Percentiles rank a stretch among this genome's conserved stretches.
These are phyloP conservation scores for Serendipita indica DNA, from an alignment of 768 basidiomycete genomes.

Conservation along the genomic window DNA sequence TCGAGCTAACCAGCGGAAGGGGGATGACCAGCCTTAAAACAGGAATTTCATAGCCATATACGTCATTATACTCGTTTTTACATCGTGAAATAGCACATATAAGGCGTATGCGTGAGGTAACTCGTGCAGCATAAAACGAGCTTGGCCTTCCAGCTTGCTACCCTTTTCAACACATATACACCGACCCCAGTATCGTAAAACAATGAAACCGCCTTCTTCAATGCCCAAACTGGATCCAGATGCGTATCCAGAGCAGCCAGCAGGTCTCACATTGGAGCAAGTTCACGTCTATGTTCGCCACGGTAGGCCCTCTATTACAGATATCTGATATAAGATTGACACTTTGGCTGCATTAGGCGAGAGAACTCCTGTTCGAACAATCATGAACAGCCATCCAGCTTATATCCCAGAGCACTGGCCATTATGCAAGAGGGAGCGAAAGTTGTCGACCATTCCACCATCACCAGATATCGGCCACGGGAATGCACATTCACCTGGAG, in stretches of 20 bases:
- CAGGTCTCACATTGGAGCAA: constrained; percentile 45
- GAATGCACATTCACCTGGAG: constrained; percentile 27
- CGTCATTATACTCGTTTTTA: too few species aligned
- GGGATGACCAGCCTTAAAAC: too few species aligned
- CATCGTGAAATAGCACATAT: too few species aligned
- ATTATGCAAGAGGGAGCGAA: constrained; percentile 17
- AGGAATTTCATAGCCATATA: too few species aligned
- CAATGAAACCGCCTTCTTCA: background rate
- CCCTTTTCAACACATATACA: too few species aligned
- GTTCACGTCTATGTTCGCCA: constrained; percentile 65
- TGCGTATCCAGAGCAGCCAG: constrained; percentile 43
- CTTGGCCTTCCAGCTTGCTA: too few species aligned
- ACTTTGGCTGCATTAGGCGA: constrained; percentile 35
- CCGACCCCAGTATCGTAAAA: too few species aligned
- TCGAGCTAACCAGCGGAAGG: too few species aligned
- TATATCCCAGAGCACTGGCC: constrained; percentile 50
- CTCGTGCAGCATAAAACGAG: too few species aligned
- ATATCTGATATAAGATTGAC: background rate
- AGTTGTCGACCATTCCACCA: constrained; percentile 17
- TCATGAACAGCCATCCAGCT: constrained; percentile 45
- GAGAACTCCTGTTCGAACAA: constrained; percentile 57
- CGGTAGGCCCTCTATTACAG: constrained; percentile 32
- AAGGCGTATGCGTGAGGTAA: too few species aligned
- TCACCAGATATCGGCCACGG: constrained; percentile 11
- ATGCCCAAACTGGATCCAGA: constrained; percentile 34